Base-by-base conservation (phyloP, 768 basidiomycete genomes). In the Megacollybia marginata region DNA sequence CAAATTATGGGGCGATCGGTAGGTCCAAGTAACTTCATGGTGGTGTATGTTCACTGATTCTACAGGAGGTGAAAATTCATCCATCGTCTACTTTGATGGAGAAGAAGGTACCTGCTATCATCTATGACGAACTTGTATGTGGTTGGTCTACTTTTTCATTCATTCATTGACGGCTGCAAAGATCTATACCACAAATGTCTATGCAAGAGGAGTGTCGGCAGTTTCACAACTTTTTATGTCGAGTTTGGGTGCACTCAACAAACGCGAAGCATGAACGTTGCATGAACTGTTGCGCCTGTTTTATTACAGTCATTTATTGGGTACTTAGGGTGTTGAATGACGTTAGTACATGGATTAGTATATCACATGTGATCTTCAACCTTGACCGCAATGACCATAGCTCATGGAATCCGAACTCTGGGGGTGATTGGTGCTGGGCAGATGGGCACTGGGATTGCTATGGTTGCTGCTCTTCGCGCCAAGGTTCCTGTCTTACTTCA, bases 391-490 rank as follows among this genome's bases (percentile, higher is more conserved):
- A 81, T 82, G 79, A 68, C 76, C 47, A 60, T 88, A 48, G 70
- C 75, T 16, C 89, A 91, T 58, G 88, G 85, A 44, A 82, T 93
- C 54, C 80, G 78, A 48, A 79, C 73, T 4, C 67, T 92, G 0
- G 92, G 87, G 19, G 80, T 93, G 54, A 74, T 94, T 33, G 88
- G 88, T 42, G 83, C 87, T 16, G 89, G 88, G 45, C 88, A 91
- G 62, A 90, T 89, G 88, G 94, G 94, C 54, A 81, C 88, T 0
- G 95, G 94, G 2, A 97, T 98, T 44, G 90, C 92, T 54, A 78
- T 87, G 47, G 92, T 95, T 38, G 75, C 92, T 16, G 86, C 90
- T 35, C 72, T 93, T 19, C 82, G 86, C 33, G 95, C 94, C 38
- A 83, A 83, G 59, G 83, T 94, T 5, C 83, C 89, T 3, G 90